Evolutionary conservation across 2,329 filamentous ascomycete species (phyloP).

Genomic region (Coniochaeta pulveracea): DNA sequence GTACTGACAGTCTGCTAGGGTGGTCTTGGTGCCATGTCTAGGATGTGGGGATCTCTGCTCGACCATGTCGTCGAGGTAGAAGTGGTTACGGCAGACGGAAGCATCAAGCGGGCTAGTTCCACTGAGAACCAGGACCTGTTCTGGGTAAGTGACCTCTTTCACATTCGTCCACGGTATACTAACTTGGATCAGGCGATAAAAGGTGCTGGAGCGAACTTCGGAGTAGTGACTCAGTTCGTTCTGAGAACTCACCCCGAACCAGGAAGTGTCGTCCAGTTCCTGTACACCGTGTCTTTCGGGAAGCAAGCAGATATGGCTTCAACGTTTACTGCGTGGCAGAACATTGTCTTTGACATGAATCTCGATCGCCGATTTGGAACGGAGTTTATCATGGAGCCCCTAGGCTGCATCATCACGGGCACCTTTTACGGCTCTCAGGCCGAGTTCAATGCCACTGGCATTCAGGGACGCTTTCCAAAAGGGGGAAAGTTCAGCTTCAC

Average conservation of each 20-base stretch:
- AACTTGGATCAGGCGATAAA: constrained; percentile 29
- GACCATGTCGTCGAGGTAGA: constrained; percentile 44
- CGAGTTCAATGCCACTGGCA: constrained; percentile 42
- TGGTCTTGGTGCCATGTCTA: constrained; percentile 44
- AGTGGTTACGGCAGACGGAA: constrained; percentile 45
- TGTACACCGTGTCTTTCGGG: constrained; percentile 39
- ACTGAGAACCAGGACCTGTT: constrained; percentile 40
- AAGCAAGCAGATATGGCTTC: constrained; percentile 33
- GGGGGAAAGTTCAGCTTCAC: constrained; percentile 24
- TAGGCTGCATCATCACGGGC: constrained; percentile 44
- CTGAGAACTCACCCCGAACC: constrained; percentile 45
- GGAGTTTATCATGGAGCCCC: constrained; percentile 40
- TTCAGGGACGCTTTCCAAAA: constrained; percentile 32
- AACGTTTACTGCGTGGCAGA: constrained; percentile 47
- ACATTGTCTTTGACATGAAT: constrained; percentile 37
- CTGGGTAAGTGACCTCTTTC: constrained; percentile 23
- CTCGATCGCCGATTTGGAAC: constrained; percentile 48
- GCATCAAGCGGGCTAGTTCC: constrained; percentile 33
- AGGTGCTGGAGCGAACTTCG: constrained; percentile 45
- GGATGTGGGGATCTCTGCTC: constrained; percentile 46
- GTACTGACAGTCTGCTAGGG: constrained; percentile 24
- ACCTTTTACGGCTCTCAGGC: constrained; percentile 48
- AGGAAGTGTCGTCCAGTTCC: constrained; percentile 44
- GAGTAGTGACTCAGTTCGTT: constrained; percentile 45
- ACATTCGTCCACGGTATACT: no score